phyloP scores from a whole-genome alignment of 179 eudicot genomes.

The Drosera spatulata region DNA sequence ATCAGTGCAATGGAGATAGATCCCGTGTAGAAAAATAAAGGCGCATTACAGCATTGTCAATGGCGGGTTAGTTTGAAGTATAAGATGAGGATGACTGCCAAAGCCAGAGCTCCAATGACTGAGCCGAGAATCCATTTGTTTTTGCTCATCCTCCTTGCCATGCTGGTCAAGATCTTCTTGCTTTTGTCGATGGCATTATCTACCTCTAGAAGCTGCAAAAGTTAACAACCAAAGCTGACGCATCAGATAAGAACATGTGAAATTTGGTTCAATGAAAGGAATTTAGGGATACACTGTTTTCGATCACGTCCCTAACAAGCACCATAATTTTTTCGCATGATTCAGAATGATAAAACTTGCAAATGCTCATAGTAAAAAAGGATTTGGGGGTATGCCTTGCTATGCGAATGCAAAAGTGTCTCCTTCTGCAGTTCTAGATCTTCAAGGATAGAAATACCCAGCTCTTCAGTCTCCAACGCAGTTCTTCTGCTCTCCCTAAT shows the following conservation, averaged over 20 bases:
- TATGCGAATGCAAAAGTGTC: conserved; percentile 73
- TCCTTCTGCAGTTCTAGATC: conserved; percentile 86
- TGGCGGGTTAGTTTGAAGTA: conserved; percentile 44
- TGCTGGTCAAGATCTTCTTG: conserved; percentile 69
- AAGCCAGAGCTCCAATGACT: conserved; percentile 57
- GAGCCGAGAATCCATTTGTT: conserved; percentile 81
- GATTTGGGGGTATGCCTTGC: conserved; percentile 33
- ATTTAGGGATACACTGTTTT: too few relatives aligned
- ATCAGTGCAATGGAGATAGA: too few relatives aligned
- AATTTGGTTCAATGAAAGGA: too few relatives aligned
- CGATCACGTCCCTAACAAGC: too few relatives aligned
- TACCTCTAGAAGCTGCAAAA: conserved; percentile 76
- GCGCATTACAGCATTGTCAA: conserved; percentile 8
- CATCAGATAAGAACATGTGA: too few relatives aligned
- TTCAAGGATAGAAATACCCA: conserved; percentile 80
- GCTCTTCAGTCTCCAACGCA: conserved; percentile 77
- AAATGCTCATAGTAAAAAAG: too few relatives aligned
- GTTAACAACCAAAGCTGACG: background rate
- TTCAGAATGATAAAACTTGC: too few relatives aligned
- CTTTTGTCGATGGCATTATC: conserved; percentile 91
- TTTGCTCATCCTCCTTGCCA: conserved; percentile 79
- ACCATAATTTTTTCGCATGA: too few relatives aligned
- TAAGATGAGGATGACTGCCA: conserved; percentile 61
- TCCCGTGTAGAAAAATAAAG: too few relatives aligned
- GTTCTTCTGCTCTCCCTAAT: conserved; percentile 82